phyloP scores from a whole-genome alignment of 2,329 filamentous ascomycete species.

The Colletotrichum coccodes region DNA sequence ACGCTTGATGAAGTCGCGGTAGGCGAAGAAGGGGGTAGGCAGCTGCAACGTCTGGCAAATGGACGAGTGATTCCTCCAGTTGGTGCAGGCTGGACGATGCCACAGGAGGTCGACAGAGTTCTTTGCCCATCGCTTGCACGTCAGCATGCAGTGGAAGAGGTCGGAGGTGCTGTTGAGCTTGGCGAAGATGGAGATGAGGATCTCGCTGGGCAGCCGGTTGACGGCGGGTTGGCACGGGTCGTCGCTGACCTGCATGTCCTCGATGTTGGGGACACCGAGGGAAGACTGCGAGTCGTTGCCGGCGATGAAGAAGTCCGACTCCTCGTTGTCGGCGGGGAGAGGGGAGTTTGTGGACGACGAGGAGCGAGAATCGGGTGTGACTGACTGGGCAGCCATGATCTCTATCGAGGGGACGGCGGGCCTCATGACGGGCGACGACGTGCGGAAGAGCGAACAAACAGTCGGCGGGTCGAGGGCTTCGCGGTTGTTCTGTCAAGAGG shows the following conservation, averaged over 20 bases:
- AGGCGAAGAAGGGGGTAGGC: conserved; percentile 83
- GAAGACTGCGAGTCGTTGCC: conserved; percentile 96
- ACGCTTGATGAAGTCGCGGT: conserved; percentile 89
- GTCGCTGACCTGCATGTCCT: conserved; percentile 76
- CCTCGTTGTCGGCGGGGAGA: conserved; percentile 81
- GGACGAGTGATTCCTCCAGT: conserved; percentile 81
- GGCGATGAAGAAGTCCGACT: conserved; percentile 91
- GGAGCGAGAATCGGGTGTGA: conserved; percentile 60
- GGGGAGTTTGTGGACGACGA: conserved; percentile 81
- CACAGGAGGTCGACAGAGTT: conserved; percentile 94
- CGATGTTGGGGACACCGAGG: conserved; percentile 81
- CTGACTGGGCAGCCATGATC: conserved; percentile 37
- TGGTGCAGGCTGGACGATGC: conserved; percentile 92
- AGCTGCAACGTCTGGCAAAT: conserved; percentile 84
- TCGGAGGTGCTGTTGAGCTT: conserved; percentile 82
- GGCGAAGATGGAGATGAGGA: conserved; percentile 91
- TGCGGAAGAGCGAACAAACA: not conserved
- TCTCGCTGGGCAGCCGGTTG: conserved; percentile 88
- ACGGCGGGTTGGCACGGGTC: conserved; percentile 80
- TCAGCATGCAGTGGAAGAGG: conserved; percentile 88
- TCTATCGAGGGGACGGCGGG: conserved; percentile 41
- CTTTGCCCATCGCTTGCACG: conserved; percentile 92
- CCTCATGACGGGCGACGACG: conserved; percentile 35
- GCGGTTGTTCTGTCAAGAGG: conserved; percentile 17
- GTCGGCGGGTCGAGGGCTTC: conserved; percentile 16